phyloP scores from a whole-genome alignment of 225 moss, liverwort and hornwort species.

The Pseudoscleropodium purum region DNA sequence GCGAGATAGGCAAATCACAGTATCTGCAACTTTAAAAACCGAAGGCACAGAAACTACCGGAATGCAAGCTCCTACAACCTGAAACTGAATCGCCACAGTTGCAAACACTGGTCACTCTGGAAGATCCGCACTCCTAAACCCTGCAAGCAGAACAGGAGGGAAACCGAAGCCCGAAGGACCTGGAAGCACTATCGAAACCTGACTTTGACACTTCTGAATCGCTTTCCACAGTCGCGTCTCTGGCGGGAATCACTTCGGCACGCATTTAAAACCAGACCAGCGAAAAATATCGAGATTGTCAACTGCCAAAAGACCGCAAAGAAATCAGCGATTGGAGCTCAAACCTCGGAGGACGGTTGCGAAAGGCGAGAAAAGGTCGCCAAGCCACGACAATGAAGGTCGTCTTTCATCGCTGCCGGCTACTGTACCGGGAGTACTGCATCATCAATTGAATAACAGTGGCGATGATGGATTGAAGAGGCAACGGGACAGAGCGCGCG shows the following conservation, averaged over 20 bases:
- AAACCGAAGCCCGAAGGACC: neutral
- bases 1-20: neutral
- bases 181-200: neutral
- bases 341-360: conserved; percentile 15
- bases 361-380: neutral
- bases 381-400: neutral
- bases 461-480: neutral
- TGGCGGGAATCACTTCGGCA: neutral
- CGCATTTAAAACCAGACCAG: neutral
- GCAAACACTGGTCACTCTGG: neutral
- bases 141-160: neutral
- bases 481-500: neutral
- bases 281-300: neutral
- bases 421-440: neutral
- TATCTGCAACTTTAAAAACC: neutral
- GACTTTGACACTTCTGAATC: neutral
- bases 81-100: neutral
- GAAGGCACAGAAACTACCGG: neutral
- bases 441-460: neutral
- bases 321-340: neutral
- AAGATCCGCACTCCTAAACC: conserved; percentile 1
- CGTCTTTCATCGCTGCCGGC: neutral
- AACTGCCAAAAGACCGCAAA: neutral
- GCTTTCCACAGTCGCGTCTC: neutral
- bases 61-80: neutral